Evolutionary conservation across 805 yeast species (phyloP), one percentile per base, ranked within the genome.

Genomic region (Candida cerambycidarum): DNA sequence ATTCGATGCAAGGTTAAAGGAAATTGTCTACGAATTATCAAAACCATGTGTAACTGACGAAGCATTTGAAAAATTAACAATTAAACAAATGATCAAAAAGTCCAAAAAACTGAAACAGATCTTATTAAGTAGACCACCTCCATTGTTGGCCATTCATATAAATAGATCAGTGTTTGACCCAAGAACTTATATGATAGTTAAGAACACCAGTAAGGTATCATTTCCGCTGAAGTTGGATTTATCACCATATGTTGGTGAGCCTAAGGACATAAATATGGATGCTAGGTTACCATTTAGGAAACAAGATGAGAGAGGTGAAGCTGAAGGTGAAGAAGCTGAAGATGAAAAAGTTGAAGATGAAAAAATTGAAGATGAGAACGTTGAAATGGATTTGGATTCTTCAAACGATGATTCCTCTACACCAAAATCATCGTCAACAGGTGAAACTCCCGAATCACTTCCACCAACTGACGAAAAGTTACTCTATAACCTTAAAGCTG

Each of bases 121-220:
- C 17, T 74, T 79, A 54, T 77, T 89, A 50, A 76, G 89, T 16
- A 75, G 90, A 55, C 92, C 93, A 0, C 96, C 97, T 1, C 84
- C 89, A 9, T 73, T 88, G 43, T 70, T 92, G 35, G 79, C 92
- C 41, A 76, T 92, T 33, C 98, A 93, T 61, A 85, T 92, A 48
- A 92, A 92, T 61, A 78, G 99, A 57, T 88, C 96, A 2, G 97
- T 88, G 11, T 92, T 89, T 62, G 97, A 92, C 61, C 87, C 93
- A 42, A 70, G 79, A 43, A 85, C 96, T 0, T 93, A 86, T 46
- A 79, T 78, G 71, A 85, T 89, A 19, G 78, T 87, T 50, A 92
- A 92, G 60, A 90, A 90, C 59, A 80, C 86, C 38, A 84, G 96
- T 4, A 77, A 79, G 39, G 92, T 92, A n/a, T 63, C 77, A 9